Percentiles rank a stretch among this genome's conserved stretches.
These are phyloP conservation scores for Ophidiomyces ophidiicola DNA, from an alignment of 2,329 filamentous ascomycete species.

Conservation along the genomic window DNA sequence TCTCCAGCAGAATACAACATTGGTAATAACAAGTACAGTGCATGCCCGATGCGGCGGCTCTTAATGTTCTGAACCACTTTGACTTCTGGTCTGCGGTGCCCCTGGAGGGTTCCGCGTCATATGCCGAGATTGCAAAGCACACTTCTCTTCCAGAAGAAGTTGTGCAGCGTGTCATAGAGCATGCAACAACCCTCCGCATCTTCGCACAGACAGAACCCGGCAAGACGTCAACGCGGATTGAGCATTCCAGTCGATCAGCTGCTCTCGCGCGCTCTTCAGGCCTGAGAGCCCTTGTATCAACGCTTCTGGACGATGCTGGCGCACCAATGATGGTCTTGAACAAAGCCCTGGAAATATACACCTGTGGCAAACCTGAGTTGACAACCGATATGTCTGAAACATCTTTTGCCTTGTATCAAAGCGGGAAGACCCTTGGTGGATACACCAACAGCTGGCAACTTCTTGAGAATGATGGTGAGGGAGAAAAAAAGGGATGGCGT, in stretches of 20 bases:
- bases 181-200: constrained; percentile 31
- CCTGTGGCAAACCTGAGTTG: constrained; percentile 6
- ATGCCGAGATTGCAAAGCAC: constrained; percentile 30
- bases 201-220: constrained; percentile 17
- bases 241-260: constrained; percentile 12
- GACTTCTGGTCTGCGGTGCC: constrained; percentile 43
- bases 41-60: constrained; percentile 34
- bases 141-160: constrained; percentile 31
- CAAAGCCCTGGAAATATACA: constrained; percentile 10
- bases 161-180: constrained; percentile 29
- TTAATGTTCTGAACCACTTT: constrained; percentile 41
- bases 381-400: constrained; percentile 10
- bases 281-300: constrained; percentile 9
- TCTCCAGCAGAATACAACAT: not conserved
- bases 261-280: constrained; percentile 9
- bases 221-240: constrained; percentile 4
- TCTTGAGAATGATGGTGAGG: constrained; percentile 24
- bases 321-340: constrained; percentile 12
- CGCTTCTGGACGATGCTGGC: constrained; percentile 10
- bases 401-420: constrained; percentile 6
- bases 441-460: constrained; percentile 17
- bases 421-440: constrained; percentile 6
- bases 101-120: constrained; percentile 35
- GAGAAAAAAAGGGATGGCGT: constrained; percentile 13
- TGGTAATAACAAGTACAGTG: constrained; percentile 20